Base-by-base conservation (phyloP, 1,284 basidiomycete genomes). In the Ustilago nuda region DNA sequence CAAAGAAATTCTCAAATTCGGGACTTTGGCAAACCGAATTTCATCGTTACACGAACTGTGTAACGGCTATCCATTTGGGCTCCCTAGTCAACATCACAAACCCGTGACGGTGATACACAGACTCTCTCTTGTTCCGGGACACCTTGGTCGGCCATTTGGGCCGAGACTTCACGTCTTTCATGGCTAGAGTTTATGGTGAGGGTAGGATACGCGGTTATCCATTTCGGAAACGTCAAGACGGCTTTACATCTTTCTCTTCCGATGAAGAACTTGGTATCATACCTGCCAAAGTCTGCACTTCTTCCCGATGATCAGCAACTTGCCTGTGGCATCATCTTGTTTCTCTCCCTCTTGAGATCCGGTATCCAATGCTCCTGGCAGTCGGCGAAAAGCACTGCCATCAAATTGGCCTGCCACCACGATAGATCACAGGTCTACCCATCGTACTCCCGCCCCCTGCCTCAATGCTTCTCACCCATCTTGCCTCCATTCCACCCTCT, bases 361-460 rank as follows among this genome's bases (percentile, higher is more conserved):
- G 23, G 23, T 27, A 27, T 27, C 19, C 43, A 15, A 23, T 23
- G 27, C 30, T 50, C 27, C 30, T 50, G 13, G 48, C 13, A 13
- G 15, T n/a, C n/a, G 30, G 23, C 11, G 23, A 27, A 6, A 15
- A 50, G 9, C 30, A 50, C 48, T 1, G 48, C 27, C 23, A 50
- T 11, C 30, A 43, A 4, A 65, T 35, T 8, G 58, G 66, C 30
- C 54, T 66, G 9, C 67, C 72, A 13, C 11, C 60, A 8, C 67
- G 56, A 53, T 66, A 72, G 35, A 72, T 63, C 8, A 67, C 57
- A 17, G 70, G 70, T 23, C 64, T 62, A 9, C 70, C 64, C 39
- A 63, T 3, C 27, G 36, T 8, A 4, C 43, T 45, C 23, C 23
- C 23, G 23, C 61, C 8, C 59, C 59, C 9, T 13, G 19, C 2